These are phyloP conservation scores for Beta vulgaris DNA, from an alignment of 148 eudicot species.

Conservation along the genomic window DNA sequence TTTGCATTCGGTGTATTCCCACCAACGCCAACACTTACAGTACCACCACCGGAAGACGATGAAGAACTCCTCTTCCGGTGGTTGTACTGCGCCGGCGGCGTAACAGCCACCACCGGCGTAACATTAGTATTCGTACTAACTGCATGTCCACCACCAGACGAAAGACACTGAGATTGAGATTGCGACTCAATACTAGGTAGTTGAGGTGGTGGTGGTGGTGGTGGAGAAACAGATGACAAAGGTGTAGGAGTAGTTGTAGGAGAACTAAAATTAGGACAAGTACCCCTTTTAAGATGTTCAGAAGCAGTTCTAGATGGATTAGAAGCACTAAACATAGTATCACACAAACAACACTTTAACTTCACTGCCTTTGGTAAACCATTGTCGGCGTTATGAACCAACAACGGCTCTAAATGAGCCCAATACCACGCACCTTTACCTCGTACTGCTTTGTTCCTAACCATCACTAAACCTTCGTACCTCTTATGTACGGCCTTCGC, in stretches of 20 bases:
- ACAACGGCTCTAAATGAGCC: conserved; percentile 78
- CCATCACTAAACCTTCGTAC: conserved; percentile 69
- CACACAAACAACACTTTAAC: conserved; percentile 71
- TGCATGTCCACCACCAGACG: not conserved
- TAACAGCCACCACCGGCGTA: not conserved
- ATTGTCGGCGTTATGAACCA: conserved; percentile 57
- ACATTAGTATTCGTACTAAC: too few relatives aligned
- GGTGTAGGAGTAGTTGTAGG: conserved; percentile 35
- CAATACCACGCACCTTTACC: conserved; percentile 99
- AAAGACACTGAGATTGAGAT: not conserved
- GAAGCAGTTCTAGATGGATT: conserved; percentile 95
- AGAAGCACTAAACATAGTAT: conserved; percentile 75
- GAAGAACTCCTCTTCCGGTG: conserved; percentile 58
- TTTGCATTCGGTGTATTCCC: not conserved
- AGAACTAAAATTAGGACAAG: conserved; percentile 75
- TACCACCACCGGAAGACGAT: conserved; percentile 34
- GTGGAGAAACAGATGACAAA: conserved; percentile 31
- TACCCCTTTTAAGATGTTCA: conserved; percentile 84
- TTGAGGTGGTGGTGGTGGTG: not conserved
- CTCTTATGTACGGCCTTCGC: conserved; percentile 66
- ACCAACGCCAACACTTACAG: conserved; percentile 28
- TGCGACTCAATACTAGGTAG: conserved; percentile 9
- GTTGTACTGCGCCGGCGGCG: conserved; percentile 23
- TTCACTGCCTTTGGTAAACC: conserved; percentile 77
- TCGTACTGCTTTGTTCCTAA: conserved; percentile 75